phyloP scores from a whole-genome alignment of 179 eudicot species.

The Heliamphora pulchella region DNA sequence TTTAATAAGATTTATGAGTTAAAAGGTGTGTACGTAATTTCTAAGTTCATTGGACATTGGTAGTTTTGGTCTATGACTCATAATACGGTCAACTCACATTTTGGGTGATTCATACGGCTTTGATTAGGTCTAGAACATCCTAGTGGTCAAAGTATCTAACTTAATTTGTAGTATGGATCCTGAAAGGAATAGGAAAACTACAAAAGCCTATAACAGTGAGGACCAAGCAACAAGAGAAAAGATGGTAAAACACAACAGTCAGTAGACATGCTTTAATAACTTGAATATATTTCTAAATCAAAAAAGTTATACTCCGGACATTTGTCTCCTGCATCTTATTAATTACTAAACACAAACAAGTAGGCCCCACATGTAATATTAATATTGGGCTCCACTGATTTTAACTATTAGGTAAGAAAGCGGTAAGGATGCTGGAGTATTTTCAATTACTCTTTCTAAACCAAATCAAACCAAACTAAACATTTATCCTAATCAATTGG shows the following conservation, averaged over 20 bases:
- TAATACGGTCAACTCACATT: background rate
- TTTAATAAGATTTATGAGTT: background rate
- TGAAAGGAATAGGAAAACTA: background rate
- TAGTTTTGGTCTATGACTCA: background rate
- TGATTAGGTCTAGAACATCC: background rate
- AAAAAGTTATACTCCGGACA: too few species aligned
- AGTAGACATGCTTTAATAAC: background rate
- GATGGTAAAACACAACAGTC: background rate
- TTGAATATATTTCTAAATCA: background rate
- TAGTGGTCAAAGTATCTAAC: background rate
- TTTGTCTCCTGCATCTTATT: too few species aligned
- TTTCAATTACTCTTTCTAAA: too few species aligned
- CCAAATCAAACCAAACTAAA: too few species aligned
- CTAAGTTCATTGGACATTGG: background rate
- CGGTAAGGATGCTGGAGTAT: too few species aligned
- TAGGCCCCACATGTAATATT: too few species aligned
- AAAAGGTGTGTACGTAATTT: too few species aligned
- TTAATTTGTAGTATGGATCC: background rate
- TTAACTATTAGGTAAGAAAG: too few species aligned
- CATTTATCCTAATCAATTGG: too few species aligned
- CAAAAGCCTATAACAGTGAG: background rate
- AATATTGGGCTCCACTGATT: too few species aligned
- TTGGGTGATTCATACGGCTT: background rate
- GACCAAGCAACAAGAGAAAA: too few species aligned
- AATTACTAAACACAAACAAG: too few species aligned